phyloP scores from a whole-genome alignment of 2,329 filamentous ascomycete genomes.

The Cercospora sp. region DNA sequence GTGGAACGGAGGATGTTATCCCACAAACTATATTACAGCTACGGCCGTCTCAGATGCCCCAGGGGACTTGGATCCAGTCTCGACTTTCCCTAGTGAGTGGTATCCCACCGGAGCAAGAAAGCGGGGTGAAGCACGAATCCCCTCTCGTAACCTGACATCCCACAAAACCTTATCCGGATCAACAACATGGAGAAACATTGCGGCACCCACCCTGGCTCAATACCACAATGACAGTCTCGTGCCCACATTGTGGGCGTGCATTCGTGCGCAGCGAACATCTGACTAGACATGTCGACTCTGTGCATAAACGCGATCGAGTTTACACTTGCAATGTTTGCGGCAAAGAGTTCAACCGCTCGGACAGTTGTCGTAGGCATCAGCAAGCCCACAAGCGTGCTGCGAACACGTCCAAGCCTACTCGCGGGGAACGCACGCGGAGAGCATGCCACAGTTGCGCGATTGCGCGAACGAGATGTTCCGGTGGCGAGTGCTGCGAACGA shows the following conservation, averaged over 20 bases:
- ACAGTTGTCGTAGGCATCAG: constrained; percentile 12
- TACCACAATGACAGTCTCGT: background rate
- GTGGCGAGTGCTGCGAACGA: constrained; percentile 6
- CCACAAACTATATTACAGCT: constrained; percentile 1
- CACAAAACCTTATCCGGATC: background rate
- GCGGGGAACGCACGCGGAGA: background rate
- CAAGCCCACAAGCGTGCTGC: constrained; percentile 4
- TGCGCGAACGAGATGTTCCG: constrained; percentile 14
- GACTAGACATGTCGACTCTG: constrained; percentile 1
- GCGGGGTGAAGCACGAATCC: background rate
- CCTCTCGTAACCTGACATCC: background rate
- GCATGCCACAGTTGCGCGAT: constrained; percentile 8
- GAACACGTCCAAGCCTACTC: background rate
- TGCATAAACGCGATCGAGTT: background rate
- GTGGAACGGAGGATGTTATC: background rate
- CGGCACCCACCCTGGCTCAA: background rate
- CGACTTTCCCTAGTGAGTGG: background rate
- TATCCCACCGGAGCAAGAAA: background rate
- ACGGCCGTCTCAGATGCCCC: background rate
- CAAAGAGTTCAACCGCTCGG: constrained; percentile 15
- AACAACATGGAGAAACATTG: background rate
- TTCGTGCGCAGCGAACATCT: constrained; percentile 7
- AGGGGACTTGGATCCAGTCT: background rate
- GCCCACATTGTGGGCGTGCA: background rate
- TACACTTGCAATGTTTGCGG: constrained; percentile 7